A percentile compares a stretch with the other conserved stretches of the same genome.
phyloP scores from a whole-genome alignment of 768 basidiomycete genomes.

The Hemileccinum rubropunctum region DNA sequence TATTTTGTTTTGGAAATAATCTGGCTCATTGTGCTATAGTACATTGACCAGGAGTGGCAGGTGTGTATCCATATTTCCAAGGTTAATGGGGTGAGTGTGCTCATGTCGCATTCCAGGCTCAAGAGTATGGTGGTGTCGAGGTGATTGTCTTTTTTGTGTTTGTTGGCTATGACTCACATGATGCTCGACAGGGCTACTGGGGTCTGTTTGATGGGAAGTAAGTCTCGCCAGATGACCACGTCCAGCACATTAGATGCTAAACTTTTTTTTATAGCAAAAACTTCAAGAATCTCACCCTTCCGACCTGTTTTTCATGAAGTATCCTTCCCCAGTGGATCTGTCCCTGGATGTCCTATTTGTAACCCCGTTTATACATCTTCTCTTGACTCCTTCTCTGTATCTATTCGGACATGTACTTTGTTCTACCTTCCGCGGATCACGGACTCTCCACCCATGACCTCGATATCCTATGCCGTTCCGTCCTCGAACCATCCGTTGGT shows the following conservation, averaged over 20 bases:
- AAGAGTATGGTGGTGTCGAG: slow-evolving; percentile 78
- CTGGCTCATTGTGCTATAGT: slow-evolving; percentile 35
- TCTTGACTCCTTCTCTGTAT: slow-evolving; percentile 10
- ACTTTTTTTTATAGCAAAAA: slow-evolving; percentile 46
- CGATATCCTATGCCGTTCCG: neutral
- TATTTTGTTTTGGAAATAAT: neutral
- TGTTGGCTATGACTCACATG: slow-evolving; percentile 6
- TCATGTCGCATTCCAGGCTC: slow-evolving; percentile 38
- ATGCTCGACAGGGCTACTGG: slow-evolving; percentile 48
- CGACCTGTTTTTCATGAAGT: slow-evolving; percentile 41
- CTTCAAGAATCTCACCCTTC: slow-evolving; percentile 69
- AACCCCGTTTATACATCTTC: neutral
- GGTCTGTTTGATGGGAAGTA: slow-evolving; percentile 63
- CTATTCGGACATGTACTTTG: slow-evolving; percentile 21
- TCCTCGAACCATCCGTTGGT: neutral
- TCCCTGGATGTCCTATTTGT: slow-evolving; percentile 8
- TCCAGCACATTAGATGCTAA: slow-evolving; percentile 23
- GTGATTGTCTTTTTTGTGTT: slow-evolving; percentile 20
- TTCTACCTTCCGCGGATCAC: slow-evolving; percentile 5
- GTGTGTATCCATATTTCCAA: slow-evolving; percentile 31
- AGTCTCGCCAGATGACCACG: slow-evolving; percentile 13
- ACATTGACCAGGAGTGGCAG: slow-evolving; percentile 83
- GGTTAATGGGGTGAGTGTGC: neutral
- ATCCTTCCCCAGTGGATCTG: neutral
- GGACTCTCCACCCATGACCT: neutral